Conservation (phyloP, 129 eudicot species). For the Daucus carota region DNA sequence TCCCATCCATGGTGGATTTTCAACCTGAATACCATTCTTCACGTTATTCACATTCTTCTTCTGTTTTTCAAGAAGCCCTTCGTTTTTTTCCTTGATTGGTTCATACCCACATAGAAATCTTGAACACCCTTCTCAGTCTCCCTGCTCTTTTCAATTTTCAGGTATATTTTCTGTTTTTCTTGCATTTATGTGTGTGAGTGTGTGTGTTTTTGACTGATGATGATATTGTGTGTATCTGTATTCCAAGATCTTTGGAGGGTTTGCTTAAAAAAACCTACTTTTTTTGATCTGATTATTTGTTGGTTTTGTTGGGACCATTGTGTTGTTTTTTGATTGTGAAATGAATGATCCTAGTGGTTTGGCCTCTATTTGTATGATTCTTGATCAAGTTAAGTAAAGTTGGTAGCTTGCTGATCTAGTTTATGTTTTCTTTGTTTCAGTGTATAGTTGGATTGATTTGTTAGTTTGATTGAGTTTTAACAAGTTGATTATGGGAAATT, state of each 20-base stretch:
- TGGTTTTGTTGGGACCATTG: background rate
- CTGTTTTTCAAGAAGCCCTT: background rate
- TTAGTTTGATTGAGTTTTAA: slow-evolving; percentile 6
- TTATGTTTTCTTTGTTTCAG: background rate
- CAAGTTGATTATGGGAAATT: slow-evolving; percentile 58
- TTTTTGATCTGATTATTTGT: background rate
- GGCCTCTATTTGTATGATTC: background rate
- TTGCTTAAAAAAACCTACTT: background rate
- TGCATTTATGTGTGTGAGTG: background rate
- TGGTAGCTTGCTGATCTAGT: slow-evolving; percentile 1
- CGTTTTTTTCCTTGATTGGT: background rate
- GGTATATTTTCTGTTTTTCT: background rate
- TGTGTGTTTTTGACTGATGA: background rate
- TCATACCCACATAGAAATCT: slow-evolving; percentile 11
- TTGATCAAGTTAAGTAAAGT: background rate
- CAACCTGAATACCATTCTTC: slow-evolving; percentile 14
- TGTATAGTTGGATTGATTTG: background rate
- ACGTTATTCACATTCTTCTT: slow-evolving; percentile 17
- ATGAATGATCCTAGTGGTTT: background rate
- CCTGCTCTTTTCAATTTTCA: background rate
- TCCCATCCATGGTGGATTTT: slow-evolving; percentile 30
- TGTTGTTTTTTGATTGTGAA: background rate
- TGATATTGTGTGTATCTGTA: background rate
- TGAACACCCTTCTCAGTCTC: slow-evolving; percentile 7
- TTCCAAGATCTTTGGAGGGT: slow-evolving; percentile 9